Conservation (phyloP, 2,329 filamentous ascomycete species). For the Aspergillus sp. region DNA sequence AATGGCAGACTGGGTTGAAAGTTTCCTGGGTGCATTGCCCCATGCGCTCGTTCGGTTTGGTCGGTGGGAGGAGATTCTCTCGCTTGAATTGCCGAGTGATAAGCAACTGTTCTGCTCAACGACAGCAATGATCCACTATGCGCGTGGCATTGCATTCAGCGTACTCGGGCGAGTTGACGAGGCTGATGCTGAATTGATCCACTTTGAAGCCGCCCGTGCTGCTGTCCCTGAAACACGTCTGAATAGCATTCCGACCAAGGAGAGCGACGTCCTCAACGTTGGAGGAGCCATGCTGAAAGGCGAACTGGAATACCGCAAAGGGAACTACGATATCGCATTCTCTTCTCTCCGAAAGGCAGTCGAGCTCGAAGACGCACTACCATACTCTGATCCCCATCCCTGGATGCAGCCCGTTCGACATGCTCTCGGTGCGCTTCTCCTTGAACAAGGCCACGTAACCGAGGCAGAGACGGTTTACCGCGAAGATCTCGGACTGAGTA, state of each 20-base stretch:
- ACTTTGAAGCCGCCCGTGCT: constrained; percentile 50
- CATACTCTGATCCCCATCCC: constrained; percentile 69
- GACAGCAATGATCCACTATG: constrained; percentile 64
- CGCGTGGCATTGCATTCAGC: constrained; percentile 60
- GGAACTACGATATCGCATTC: constrained; percentile 56
- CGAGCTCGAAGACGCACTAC: constrained; percentile 55
- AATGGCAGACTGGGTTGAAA: constrained; percentile 75
- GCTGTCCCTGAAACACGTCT: constrained; percentile 56
- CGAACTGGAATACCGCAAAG: constrained; percentile 64
- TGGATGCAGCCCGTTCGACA: constrained; percentile 73
- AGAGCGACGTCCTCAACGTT: constrained; percentile 59
- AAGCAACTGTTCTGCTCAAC: constrained; percentile 61
- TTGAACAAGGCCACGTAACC: constrained; percentile 58
- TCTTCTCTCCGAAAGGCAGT: constrained; percentile 53
- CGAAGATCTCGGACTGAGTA: constrained; percentile 54
- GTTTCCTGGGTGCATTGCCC: constrained; percentile 60
- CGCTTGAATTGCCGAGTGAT: constrained; percentile 53
- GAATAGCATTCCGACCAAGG: constrained; percentile 31
- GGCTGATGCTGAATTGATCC: constrained; percentile 47
- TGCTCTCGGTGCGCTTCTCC: constrained; percentile 62
- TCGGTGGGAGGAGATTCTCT: constrained; percentile 62
- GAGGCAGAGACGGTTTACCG: constrained; percentile 53
- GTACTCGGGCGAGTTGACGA: constrained; percentile 50
- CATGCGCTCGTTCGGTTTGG: constrained; percentile 71
- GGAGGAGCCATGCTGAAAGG: constrained; percentile 63